phyloP scores from a whole-genome alignment of 2,329 filamentous ascomycete species.

The Geosmithia flava region DNA sequence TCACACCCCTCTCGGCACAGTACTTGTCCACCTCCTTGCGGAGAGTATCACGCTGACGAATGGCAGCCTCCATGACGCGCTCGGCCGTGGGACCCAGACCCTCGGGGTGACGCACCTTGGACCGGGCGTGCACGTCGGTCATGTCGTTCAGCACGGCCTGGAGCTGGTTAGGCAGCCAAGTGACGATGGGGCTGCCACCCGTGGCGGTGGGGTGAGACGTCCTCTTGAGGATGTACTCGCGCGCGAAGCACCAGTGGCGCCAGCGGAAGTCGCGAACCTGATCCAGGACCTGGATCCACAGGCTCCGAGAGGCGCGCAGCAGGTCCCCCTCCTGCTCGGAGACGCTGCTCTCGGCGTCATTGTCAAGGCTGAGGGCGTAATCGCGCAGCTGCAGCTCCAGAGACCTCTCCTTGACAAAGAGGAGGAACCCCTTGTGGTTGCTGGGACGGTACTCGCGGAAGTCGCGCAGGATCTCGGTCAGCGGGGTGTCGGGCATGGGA shows the following conservation, averaged over 20 bases:
- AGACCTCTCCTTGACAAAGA: slow-evolving; percentile 47
- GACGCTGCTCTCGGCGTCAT: slow-evolving; percentile 2
- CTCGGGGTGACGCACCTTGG: slow-evolving; percentile 20
- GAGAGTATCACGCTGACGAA: slow-evolving; percentile 51
- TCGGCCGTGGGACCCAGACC: slow-evolving; percentile 33
- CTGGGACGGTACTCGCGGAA: slow-evolving; percentile 83
- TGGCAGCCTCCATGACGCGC: slow-evolving; percentile 56
- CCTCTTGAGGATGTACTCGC: slow-evolving; percentile 74
- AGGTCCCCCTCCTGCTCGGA: slow-evolving; percentile 19
- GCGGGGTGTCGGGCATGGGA: slow-evolving; percentile 76
- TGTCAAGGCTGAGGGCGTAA: slow-evolving; percentile 36
- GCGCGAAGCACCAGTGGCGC: slow-evolving; percentile 76
- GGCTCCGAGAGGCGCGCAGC: slow-evolving; percentile 40
- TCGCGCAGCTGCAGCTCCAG: slow-evolving; percentile 39
- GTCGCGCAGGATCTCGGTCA: slow-evolving; percentile 78
- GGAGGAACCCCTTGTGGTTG: slow-evolving; percentile 77
- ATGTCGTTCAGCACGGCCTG: slow-evolving; percentile 63
- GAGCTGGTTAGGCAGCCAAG: slow-evolving; percentile 74
- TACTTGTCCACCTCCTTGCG: slow-evolving; percentile 66
- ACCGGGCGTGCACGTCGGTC: slow-evolving; percentile 39
- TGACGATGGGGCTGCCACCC: slow-evolving; percentile 71
- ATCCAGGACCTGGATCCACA: slow-evolving; percentile 56
- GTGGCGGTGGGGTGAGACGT: slow-evolving; percentile 68
- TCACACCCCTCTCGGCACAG: slow-evolving; percentile 47
- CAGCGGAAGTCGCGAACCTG: slow-evolving; percentile 73